These are phyloP conservation scores for Escovopsis sp. DNA, from an alignment of 2,329 filamentous ascomycete species.

Conservation along the genomic window DNA sequence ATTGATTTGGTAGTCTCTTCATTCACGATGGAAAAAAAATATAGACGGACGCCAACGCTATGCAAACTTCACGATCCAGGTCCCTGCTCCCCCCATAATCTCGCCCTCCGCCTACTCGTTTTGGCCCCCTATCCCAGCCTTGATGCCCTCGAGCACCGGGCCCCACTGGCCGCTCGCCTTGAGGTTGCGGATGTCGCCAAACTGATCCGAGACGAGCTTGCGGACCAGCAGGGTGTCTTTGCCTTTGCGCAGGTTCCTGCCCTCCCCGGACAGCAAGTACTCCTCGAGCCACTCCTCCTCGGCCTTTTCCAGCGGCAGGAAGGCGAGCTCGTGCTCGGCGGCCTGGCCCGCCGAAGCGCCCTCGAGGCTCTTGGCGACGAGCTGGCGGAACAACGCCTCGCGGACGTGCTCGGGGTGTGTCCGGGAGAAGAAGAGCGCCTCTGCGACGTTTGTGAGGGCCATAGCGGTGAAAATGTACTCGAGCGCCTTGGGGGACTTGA, in stretches of 20 bases:
- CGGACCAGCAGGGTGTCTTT: constrained; percentile 64
- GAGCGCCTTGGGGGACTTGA: constrained; percentile 48
- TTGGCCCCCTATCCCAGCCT: constrained; percentile 26
- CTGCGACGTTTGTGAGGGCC: constrained; percentile 49
- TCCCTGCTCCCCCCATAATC: background rate
- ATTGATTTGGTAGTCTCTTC: background rate
- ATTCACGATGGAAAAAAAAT: background rate
- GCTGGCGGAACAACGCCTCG: constrained; percentile 48
- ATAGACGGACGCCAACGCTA: constrained; percentile 6
- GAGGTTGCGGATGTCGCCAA: constrained; percentile 32
- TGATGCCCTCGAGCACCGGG: constrained; percentile 36
- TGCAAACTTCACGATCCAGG: background rate
- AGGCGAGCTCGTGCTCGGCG: constrained; percentile 52
- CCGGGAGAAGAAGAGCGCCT: constrained; percentile 61
- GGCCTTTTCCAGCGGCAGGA: constrained; percentile 52
- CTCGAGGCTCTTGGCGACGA: constrained; percentile 44
- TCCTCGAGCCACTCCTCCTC: constrained; percentile 67
- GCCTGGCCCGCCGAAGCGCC: constrained; percentile 21
- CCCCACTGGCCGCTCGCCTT: constrained; percentile 31
- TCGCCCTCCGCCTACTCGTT: constrained; percentile 10
- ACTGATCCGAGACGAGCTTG: constrained; percentile 51
- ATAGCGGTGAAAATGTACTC: constrained; percentile 56
- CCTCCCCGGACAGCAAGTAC: constrained; percentile 49
- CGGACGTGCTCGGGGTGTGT: constrained; percentile 47
- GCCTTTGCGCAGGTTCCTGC: constrained; percentile 47